phyloP scores from a whole-genome alignment of 2,329 filamentous ascomycete species.

The Trichoderma sp. region DNA sequence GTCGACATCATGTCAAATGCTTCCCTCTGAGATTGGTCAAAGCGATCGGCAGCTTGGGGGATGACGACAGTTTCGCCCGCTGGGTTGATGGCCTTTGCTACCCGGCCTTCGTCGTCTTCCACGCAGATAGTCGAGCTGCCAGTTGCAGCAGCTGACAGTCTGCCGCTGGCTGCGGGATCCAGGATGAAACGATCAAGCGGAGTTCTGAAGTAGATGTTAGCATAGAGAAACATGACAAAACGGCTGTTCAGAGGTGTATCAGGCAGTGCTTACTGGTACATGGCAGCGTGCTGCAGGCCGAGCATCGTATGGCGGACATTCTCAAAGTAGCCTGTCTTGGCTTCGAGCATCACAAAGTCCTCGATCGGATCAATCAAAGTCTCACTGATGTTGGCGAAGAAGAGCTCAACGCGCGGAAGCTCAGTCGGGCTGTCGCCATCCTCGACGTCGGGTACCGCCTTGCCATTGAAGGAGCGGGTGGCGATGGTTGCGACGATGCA shows the following conservation, averaged over 20 bases:
- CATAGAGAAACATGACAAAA: background rate
- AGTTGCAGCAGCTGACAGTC: too few species aligned
- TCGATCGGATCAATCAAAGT: conserved; percentile 67
- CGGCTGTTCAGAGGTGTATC: conserved; percentile 31
- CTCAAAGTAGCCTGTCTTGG: conserved; percentile 74
- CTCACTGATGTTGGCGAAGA: conserved; percentile 64
- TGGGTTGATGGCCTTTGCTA: too few species aligned
- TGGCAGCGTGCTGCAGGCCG: conserved; percentile 65
- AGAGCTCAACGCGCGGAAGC: conserved; percentile 74
- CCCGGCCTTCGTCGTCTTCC: too few species aligned
- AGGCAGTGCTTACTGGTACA: conserved; percentile 51
- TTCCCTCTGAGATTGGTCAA: conserved; percentile 71
- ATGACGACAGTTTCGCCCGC: background rate
- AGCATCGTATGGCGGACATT: conserved; percentile 71
- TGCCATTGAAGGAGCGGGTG: conserved; percentile 62
- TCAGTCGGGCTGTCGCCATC: conserved; percentile 32
- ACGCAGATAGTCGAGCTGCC: too few species aligned
- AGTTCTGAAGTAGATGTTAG: too few species aligned
- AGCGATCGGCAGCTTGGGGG: conserved; percentile 36
- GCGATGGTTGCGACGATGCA: conserved; percentile 75
- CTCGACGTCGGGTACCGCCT: conserved; percentile 57
- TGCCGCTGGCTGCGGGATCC: too few species aligned
- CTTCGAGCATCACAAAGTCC: conserved; percentile 79
- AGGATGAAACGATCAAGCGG: background rate
- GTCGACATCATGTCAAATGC: conserved; percentile 72